phyloP scores from a whole-genome alignment of 78 protist species.

The slime mould (Dictyostelium discoideum) region DNA sequence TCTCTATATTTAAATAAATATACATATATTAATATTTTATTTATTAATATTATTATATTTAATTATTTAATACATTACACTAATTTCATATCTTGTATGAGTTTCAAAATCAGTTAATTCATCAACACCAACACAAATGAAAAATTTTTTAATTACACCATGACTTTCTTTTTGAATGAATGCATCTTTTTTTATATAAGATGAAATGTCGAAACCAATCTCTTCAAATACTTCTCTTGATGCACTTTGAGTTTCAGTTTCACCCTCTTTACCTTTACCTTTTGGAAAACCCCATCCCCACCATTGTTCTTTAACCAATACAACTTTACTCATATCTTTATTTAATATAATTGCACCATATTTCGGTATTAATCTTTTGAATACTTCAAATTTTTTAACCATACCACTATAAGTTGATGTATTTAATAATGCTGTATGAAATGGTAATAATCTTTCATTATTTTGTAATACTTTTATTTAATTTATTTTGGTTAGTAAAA shows the following conservation, averaged over 20 bases:
- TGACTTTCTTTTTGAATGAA: slow-evolving; percentile 68
- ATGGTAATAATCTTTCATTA: slow-evolving; percentile 71
- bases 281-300: slow-evolving; percentile 84
- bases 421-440: slow-evolving; percentile 53
- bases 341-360: slow-evolving; percentile 72
- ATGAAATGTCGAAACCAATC: slow-evolving; percentile 54
- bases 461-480: slow-evolving; percentile 42
- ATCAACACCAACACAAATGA: slow-evolving; percentile 64
- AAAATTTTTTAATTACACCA: slow-evolving; percentile 69
- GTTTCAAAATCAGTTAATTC: slow-evolving; percentile 73
- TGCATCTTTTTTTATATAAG: slow-evolving; percentile 52
- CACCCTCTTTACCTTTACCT: slow-evolving; percentile 71
- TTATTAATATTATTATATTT: not conserved
- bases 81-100: slow-evolving; percentile 74
- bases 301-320: slow-evolving; percentile 79
- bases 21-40: no score
- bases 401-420: slow-evolving; percentile 38
- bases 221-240: slow-evolving; percentile 76
- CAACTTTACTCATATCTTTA: slow-evolving; percentile 79
- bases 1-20: not conserved
- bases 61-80: slow-evolving; percentile 13
- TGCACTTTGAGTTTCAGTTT: slow-evolving; percentile 61
- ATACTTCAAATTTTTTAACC: slow-evolving; percentile 68
- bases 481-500: not conserved
- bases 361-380: slow-evolving; percentile 68